Percentiles rank a stretch among this genome's conserved stretches.
These are phyloP conservation scores for Stereum hirsutum DNA, from an alignment of 1,284 basidiomycete species.

Conservation along the genomic window DNA sequence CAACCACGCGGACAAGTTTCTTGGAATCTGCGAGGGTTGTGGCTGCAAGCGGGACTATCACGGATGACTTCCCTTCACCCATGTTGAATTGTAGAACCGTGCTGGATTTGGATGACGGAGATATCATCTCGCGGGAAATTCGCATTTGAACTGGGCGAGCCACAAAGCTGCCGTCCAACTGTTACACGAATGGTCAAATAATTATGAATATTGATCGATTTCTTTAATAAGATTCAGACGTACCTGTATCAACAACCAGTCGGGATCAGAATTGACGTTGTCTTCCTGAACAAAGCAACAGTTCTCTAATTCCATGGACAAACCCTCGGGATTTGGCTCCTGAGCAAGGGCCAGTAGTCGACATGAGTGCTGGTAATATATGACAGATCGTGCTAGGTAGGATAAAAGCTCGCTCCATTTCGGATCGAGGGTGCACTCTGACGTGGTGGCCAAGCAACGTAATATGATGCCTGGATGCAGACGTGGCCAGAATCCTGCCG, in stretches of 20 bases:
- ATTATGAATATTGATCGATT: too few relatives aligned
- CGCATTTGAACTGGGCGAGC: conserved; percentile 30
- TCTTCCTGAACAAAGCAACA: conserved; percentile 11
- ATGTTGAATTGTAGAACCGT: conserved; percentile 43
- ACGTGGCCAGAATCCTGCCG: too few relatives aligned
- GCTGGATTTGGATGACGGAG: conserved; percentile 24
- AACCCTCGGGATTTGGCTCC: conserved; percentile 17
- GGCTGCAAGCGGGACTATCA: conserved; percentile 37
- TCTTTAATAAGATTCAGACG: too few relatives aligned
- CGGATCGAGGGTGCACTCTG: too few relatives aligned
- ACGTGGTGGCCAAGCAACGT: too few relatives aligned
- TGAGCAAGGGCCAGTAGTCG: conserved; percentile 18
- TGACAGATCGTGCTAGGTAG: conserved; percentile 16
- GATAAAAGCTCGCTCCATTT: conserved; percentile 17
- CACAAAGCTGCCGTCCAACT: conserved; percentile 36
- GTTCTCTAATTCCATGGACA: conserved; percentile 24
- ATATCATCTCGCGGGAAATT: conserved; percentile 39
- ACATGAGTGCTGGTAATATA: conserved; percentile 25
- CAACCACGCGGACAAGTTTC: conserved; percentile 35
- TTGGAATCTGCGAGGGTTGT: conserved; percentile 30
- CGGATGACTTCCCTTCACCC: conserved; percentile 51
- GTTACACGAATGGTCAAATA: too few relatives aligned
- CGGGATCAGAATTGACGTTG: conserved; percentile 17
- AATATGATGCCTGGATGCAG: too few relatives aligned
- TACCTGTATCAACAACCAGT: conserved; percentile 42